Evolutionary conservation across 2,329 filamentous ascomycete genomes (phyloP).

Genomic region (Metarhizium brunneum): DNA sequence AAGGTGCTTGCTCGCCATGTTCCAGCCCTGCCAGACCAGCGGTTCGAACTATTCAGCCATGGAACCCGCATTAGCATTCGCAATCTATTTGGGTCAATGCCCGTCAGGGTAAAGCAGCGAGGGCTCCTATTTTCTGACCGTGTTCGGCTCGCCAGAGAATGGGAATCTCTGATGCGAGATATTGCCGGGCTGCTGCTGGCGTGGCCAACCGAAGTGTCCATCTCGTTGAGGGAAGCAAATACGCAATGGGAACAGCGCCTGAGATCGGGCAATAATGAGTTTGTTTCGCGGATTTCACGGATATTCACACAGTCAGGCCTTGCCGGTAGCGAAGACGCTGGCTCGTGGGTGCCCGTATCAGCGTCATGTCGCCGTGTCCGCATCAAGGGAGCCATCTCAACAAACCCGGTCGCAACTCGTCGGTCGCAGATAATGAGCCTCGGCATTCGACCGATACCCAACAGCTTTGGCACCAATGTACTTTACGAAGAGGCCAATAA

Average conservation of each 20-base stretch:
- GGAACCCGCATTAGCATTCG: conserved; percentile 70
- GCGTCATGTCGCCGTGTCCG: conserved; percentile 53
- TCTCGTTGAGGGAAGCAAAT: conserved; percentile 48
- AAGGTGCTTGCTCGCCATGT: conserved; percentile 52
- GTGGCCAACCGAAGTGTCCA: conserved; percentile 47
- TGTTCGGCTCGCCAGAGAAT: conserved; percentile 48
- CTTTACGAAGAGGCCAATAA: conserved; percentile 73
- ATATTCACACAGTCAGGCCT: conserved; percentile 60
- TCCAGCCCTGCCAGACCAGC: conserved; percentile 50
- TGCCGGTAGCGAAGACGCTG: conserved; percentile 39
- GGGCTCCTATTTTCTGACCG: conserved; percentile 43
- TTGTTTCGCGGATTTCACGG: conserved; percentile 23
- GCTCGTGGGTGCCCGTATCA: conserved; percentile 61
- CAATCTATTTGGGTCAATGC: conserved; percentile 83
- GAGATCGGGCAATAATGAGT: conserved; percentile 15
- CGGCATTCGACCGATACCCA: conserved; percentile 56
- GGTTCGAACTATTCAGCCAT: conserved; percentile 45
- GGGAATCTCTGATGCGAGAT: conserved; percentile 50
- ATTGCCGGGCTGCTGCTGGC: conserved; percentile 60
- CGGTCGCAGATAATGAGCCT: conserved; percentile 74
- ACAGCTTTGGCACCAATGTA: conserved; percentile 48
- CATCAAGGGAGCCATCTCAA: conserved; percentile 63
- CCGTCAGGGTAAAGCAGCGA: conserved; percentile 79
- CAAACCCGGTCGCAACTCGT: conserved; percentile 60
- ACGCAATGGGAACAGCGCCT: conserved; percentile 29